phyloP scores from a whole-genome alignment of 2,329 filamentous ascomycete genomes.

The Trichoderma asperellum region DNA sequence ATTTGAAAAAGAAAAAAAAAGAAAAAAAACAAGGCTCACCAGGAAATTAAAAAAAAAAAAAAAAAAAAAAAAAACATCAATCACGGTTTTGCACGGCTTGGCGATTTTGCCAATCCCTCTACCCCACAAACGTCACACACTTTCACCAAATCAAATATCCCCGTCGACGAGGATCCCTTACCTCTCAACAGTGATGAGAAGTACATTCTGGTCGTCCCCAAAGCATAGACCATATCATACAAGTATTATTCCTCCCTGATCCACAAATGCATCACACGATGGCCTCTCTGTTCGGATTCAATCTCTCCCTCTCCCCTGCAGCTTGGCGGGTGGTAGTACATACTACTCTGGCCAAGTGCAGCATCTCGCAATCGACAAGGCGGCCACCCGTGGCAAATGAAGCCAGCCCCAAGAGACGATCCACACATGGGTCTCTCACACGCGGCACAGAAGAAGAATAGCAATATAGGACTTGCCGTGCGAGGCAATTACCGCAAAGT shows the following conservation, averaged over 20 bases:
- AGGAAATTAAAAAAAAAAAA: background rate
- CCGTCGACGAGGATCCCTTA: background rate
- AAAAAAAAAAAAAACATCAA: background rate
- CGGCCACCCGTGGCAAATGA: background rate
- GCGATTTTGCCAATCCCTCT: background rate
- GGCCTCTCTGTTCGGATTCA: background rate
- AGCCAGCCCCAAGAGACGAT: background rate
- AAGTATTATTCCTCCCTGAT: background rate
- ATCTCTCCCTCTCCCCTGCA: background rate
- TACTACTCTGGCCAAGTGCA: background rate
- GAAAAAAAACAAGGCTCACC: background rate
- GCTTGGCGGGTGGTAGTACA: background rate
- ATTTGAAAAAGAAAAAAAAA: background rate
- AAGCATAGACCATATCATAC: conserved; percentile 12
- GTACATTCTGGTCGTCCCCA: conserved; percentile 6
- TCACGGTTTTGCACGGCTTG: background rate
- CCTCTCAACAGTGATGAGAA: background rate
- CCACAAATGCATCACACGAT: conserved; percentile 17
- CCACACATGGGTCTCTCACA: background rate
- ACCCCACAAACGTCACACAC: background rate
- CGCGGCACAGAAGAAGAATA: background rate
- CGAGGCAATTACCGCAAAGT: conserved; percentile 4
- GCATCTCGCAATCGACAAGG: background rate
- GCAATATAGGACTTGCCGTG: background rate
- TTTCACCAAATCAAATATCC: background rate